A percentile compares a stretch with the other conserved stretches of the same genome.
Conservation (phyloP, 805 yeast species). For the Schwanniomyces pseudopolymorphus region DNA sequence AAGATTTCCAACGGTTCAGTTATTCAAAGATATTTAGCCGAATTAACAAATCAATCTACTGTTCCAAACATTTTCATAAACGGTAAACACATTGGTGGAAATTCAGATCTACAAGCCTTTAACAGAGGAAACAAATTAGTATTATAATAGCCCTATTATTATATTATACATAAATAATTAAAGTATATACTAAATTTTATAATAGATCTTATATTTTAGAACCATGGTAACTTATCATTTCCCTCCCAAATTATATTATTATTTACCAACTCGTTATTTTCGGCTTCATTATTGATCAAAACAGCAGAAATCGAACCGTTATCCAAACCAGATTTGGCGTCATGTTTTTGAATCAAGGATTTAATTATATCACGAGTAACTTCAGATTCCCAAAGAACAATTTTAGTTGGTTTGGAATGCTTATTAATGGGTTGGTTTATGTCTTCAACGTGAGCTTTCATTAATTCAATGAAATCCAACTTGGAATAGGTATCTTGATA, state of each 20-base stretch:
- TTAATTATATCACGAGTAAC: slow-evolving; percentile 13
- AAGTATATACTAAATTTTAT: neutral
- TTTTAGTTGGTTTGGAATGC: slow-evolving; percentile 9
- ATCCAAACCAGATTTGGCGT: slow-evolving; percentile 22
- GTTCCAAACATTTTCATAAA: slow-evolving; percentile 38
- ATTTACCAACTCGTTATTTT: slow-evolving; percentile 20
- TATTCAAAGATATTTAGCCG: slow-evolving; percentile 28
- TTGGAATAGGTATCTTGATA: slow-evolving; percentile 13
- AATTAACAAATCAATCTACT: slow-evolving; percentile 34
- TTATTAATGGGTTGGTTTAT: neutral
- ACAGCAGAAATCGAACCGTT: slow-evolving; percentile 39
- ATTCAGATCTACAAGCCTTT: slow-evolving; percentile 33
- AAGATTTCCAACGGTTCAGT: slow-evolving; percentile 21
- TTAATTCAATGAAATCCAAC: slow-evolving; percentile 12
- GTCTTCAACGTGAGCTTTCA: slow-evolving; percentile 9
- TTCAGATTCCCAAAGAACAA: slow-evolving; percentile 38
- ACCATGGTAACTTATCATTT: slow-evolving; percentile 44
- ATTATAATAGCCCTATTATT: slow-evolving; percentile 2
- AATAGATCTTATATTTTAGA: slow-evolving; percentile 14
- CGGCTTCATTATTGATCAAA: slow-evolving; percentile 22
- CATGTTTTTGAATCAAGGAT: slow-evolving; percentile 13
- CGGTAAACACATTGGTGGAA: slow-evolving; percentile 40
- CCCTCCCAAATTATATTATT: slow-evolving; percentile 40
- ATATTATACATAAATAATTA: neutral
- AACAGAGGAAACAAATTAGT: slow-evolving; percentile 21